Evolutionary conservation across 2,329 filamentous ascomycete genomes (phyloP).

Genomic region (Fusarium sterilihyphosum): DNA sequence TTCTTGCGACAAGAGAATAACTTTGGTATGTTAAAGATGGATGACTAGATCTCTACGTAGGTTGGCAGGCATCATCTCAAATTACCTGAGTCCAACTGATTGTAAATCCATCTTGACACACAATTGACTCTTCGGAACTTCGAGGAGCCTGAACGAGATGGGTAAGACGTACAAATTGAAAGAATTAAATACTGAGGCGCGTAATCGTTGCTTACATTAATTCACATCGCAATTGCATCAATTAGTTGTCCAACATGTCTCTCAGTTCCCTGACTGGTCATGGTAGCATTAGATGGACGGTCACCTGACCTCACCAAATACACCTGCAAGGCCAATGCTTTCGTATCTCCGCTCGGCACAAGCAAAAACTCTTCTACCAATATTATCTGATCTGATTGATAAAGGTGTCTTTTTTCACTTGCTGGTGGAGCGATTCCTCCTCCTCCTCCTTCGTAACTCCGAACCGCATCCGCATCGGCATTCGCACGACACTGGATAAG

Average conservation of each 20-base stretch:
- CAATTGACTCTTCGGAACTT: conserved; percentile 5
- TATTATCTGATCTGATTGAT: conserved; percentile 56
- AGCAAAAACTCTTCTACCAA: conserved; percentile 40
- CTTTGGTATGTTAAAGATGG: no score
- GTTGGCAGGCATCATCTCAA: not conserved
- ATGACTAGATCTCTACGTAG: not conserved
- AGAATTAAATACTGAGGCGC: not conserved
- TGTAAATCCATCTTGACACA: not conserved
- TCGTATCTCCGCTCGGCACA: conserved; percentile 50
- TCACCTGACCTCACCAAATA: conserved; percentile 10
- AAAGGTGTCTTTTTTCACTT: conserved; percentile 47
- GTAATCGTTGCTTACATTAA: not conserved
- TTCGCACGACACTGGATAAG: conserved; percentile 25
- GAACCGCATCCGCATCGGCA: conserved; percentile 41
- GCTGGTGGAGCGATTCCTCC: conserved; percentile 33
- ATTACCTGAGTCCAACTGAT: not conserved
- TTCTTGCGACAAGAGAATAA: not conserved
- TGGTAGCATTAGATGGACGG: not conserved
- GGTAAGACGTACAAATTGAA: not conserved
- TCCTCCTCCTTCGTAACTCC: conserved; percentile 49
- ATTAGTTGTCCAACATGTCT: not conserved
- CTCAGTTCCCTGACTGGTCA: not conserved
- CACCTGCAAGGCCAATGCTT: not conserved
- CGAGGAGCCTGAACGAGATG: not conserved
- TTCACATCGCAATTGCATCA: not conserved